Conservation (phyloP, 208 protist species). For the Acanthamoeba lenticulata region DNA sequence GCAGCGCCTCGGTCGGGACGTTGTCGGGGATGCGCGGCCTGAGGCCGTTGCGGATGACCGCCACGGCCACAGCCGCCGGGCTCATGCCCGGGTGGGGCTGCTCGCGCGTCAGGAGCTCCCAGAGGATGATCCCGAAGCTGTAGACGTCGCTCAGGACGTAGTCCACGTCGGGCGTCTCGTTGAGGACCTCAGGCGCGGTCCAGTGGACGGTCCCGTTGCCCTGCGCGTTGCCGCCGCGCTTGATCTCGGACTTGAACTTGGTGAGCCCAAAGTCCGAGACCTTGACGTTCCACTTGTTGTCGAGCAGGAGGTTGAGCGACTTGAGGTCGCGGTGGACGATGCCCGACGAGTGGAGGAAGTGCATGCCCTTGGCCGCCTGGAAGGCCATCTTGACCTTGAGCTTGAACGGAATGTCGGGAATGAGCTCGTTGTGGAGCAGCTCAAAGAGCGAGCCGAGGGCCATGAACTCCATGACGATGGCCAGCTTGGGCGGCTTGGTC, state of each 20-base stretch:
- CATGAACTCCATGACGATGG: not conserved
- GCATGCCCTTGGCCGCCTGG: not conserved
- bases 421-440: not conserved
- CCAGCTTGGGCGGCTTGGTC: not conserved
- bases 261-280: not conserved
- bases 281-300: not conserved
- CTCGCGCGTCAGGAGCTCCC: too few relatives aligned
- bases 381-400: not conserved
- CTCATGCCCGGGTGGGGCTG: too few relatives aligned
- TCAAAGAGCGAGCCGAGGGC: not conserved
- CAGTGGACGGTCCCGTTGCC: not conserved
- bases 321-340: not conserved
- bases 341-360: not conserved
- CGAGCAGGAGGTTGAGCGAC: not conserved
- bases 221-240: not conserved
- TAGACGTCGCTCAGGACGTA: too few relatives aligned
- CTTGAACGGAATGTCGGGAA: not conserved
- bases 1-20: too few relatives aligned
- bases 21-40: too few relatives aligned
- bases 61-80: too few relatives aligned
- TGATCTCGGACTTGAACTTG: not conserved
- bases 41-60: too few relatives aligned
- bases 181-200: not conserved
- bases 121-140: too few relatives aligned
- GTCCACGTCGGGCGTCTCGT: too few relatives aligned